These are phyloP conservation scores for Anacardium occidentale DNA, from an alignment of 345 rosid genomes.

Conservation along the genomic window DNA sequence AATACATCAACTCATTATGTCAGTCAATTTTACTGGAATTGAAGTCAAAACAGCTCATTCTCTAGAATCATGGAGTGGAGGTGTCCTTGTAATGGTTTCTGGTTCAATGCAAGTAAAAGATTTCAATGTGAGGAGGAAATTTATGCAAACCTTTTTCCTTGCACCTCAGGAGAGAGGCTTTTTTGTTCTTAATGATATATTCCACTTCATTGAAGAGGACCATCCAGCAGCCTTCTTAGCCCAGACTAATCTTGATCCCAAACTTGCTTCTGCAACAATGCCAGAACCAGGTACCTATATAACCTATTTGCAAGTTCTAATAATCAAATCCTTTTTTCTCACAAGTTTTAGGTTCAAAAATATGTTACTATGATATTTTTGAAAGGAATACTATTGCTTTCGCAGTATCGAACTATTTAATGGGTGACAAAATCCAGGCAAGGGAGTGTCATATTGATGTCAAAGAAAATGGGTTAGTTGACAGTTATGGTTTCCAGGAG, in stretches of 20 bases:
- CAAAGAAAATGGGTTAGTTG: conserved; percentile 49
- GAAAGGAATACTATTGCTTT: conserved; percentile 9
- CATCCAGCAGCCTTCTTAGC: conserved; percentile 53
- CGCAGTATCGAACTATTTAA: conserved; percentile 50
- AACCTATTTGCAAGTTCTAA: background rate
- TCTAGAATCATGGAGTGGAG: conserved; percentile 65
- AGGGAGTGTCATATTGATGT: conserved; percentile 41
- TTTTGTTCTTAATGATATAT: conserved; percentile 68
- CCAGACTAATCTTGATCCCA: conserved; percentile 39
- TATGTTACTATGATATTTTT: background rate
- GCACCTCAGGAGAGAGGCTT: conserved; percentile 74
- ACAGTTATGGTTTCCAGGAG: conserved; percentile 41
- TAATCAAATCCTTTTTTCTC: background rate
- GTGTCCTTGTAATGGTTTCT: conserved; percentile 68
- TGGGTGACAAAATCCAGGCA: conserved; percentile 47
- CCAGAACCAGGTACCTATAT: conserved; percentile 48
- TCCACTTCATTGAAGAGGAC: conserved; percentile 56
- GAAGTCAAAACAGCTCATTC: conserved; percentile 66
- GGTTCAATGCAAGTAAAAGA: conserved; percentile 59
- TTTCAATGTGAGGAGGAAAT: conserved; percentile 48
- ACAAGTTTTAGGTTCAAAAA: conserved; percentile 1
- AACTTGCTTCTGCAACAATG: conserved; percentile 32
- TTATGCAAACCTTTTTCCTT: conserved; percentile 66
- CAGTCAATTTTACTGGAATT: conserved; percentile 45
- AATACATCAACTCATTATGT: conserved; percentile 55